These are phyloP conservation scores for Solanum sejunctum DNA, from an alignment of 257 asterid species.

Conservation along the genomic window DNA sequence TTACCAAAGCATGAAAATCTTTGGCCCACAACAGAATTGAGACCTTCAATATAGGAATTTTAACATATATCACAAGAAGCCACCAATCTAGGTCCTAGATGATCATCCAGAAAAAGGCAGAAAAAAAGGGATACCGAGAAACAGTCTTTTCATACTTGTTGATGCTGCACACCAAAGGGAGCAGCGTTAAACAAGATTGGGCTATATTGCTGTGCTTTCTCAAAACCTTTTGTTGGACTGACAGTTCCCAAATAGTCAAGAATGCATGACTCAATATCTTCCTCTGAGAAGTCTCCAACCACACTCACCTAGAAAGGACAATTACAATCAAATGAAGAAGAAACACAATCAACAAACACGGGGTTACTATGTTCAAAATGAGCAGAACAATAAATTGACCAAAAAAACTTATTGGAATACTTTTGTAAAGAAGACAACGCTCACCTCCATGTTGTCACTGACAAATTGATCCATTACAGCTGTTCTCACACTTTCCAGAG, in stretches of 20 bases:
- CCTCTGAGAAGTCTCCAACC: slow-evolving; percentile 96
- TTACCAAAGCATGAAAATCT: not conserved
- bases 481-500: slow-evolving; percentile 71
- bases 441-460: slow-evolving; percentile 94
- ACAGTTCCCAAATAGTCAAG: slow-evolving; percentile 94
- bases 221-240: slow-evolving; percentile 55
- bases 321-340: slow-evolving; percentile 4
- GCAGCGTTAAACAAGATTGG: slow-evolving; percentile 64
- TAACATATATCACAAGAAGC: not conserved
- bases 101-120: not conserved
- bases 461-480: slow-evolving; percentile 96
- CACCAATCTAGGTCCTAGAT: not conserved
- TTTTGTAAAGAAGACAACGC: not conserved
- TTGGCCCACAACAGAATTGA: not conserved
- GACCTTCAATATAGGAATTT: not conserved
- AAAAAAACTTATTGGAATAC: slow-evolving; percentile 5
- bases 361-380: not conserved
- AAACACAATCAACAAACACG: not conserved
- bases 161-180: slow-evolving; percentile 72
- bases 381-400: not conserved
- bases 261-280: slow-evolving; percentile 86
- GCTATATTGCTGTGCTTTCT: slow-evolving; percentile 49
- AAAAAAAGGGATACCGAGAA: not conserved
- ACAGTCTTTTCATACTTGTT: slow-evolving; percentile 45
- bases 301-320: slow-evolving; percentile 65